Conservation (phyloP, 768 basidiomycete species). For the Kwoniella europaea region DNA sequence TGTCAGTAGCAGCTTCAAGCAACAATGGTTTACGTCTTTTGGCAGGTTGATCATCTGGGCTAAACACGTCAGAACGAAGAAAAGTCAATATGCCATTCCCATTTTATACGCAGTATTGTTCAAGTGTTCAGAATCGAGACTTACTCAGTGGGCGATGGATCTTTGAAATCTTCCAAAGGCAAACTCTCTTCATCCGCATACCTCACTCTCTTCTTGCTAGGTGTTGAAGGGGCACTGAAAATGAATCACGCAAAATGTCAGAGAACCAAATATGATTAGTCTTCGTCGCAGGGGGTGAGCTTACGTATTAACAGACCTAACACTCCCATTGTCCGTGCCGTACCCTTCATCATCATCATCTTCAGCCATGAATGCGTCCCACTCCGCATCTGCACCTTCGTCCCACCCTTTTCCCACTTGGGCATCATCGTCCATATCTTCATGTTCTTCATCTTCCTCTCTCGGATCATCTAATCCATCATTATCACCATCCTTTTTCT, state of each 20-base stretch:
- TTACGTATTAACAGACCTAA: slow-evolving; percentile 22
- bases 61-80: not conserved
- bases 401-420: slow-evolving; percentile 61
- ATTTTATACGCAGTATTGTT: too few relatives aligned
- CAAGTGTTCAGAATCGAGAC: not conserved
- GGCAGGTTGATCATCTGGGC: slow-evolving; percentile 20
- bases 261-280: too few relatives aligned
- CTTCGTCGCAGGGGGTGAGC: not conserved
- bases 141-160: slow-evolving; percentile 35
- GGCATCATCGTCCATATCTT: slow-evolving; percentile 32
- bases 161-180: slow-evolving; percentile 50
- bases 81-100: not conserved
- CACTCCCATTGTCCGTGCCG: slow-evolving; percentile 21
- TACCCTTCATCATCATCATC: slow-evolving; percentile 29
- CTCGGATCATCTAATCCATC: too few relatives aligned
- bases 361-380: slow-evolving; percentile 78
- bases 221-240: slow-evolving; percentile 39
- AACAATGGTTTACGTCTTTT: slow-evolving; percentile 39
- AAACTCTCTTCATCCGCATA: slow-evolving; percentile 53
- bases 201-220: slow-evolving; percentile 46
- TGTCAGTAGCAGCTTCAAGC: slow-evolving; percentile 27
- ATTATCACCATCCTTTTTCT: slow-evolving; percentile 20
- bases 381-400: slow-evolving; percentile 82
- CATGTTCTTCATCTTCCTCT: slow-evolving; percentile 24
- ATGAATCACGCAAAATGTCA: too few relatives aligned